Base-by-base conservation (phyloP, 768 basidiomycete species). In the Pholiota microspora region DNA sequence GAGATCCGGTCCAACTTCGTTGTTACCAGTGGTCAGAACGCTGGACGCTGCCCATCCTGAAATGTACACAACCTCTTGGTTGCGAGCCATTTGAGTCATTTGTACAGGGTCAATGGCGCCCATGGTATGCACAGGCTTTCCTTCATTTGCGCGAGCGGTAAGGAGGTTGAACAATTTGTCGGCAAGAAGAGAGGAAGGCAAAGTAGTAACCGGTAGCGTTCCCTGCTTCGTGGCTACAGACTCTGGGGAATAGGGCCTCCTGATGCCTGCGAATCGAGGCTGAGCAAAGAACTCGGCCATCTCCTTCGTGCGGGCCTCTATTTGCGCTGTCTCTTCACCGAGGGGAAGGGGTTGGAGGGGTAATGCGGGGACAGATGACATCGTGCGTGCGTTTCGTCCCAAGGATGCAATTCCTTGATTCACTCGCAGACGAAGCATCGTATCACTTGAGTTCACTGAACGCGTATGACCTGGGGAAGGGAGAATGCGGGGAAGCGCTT, bases 31-130 rank as follows among this genome's bases (percentile, higher is more conserved):
- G 4, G 94, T 94, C 49, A 96, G 74, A 45, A 94, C 78, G 60
- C 89, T 92, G 40, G 88, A 90, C 23, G 85, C 80, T 12, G 91
- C 93, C 94, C 94, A 96, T 8, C 95, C 94, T 47, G 89, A 91
- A n/a, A 98, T 76, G 63, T 98, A 98, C 2, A 94, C 82, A 29
- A 89, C 85, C 65, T 97, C 89, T 63, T 92, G 89, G 63, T 90
- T 81, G 49, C 74, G 75, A 7, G 92, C 94, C 90, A 93, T 92
- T 72, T 97, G 94, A 0, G 92, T 94, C 89, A 94, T 92, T 72
- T 92, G 94, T 12, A 94, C 82, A 0, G 94, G 93, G 67, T 97
- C 95, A 57, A 97, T 88, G 3, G 92, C 93, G 35, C 94, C 94
- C 83, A 95, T 86, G 1, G 94, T 96, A 62, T 92, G 90, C 10